These are phyloP conservation scores for Neocallimastix lanati DNA, from an alignment of 192 early-diverging fungal species.

Conservation along the genomic window DNA sequence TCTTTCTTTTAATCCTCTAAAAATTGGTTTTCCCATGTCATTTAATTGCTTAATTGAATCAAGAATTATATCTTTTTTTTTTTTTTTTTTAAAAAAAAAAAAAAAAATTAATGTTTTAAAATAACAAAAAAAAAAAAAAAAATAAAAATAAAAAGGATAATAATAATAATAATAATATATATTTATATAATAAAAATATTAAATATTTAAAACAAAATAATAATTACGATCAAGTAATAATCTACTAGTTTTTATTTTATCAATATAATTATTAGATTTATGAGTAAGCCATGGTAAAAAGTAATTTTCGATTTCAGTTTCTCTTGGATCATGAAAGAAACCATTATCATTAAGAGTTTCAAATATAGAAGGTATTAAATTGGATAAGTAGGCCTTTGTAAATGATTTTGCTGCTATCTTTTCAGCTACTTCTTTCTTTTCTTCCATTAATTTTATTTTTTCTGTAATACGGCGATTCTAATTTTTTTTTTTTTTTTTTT, in stretches of 20 bases:
- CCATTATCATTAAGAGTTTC: constrained; percentile 26
- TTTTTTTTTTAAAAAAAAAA: too few species aligned
- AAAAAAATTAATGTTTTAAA: too few species aligned
- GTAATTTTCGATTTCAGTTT: constrained; percentile 29
- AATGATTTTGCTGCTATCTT: constrained; percentile 39
- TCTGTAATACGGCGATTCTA: constrained; percentile 29
- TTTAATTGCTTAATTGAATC: not conserved
- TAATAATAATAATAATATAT: too few species aligned
- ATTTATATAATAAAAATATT: too few species aligned
- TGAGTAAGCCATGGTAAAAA: constrained; percentile 35
- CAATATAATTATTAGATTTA: constrained; percentile 5
- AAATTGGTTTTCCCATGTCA: not conserved
- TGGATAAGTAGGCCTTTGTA: constrained; percentile 30
- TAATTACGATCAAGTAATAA: not conserved
- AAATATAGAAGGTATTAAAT: constrained; percentile 31
- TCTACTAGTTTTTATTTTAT: not conserved
- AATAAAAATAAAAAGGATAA: not conserved
- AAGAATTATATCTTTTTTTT: not conserved
- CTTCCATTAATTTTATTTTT: constrained; percentile 22
- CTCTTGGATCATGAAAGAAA: constrained; percentile 38
- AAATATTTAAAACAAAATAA: too few species aligned
- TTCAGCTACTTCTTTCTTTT: constrained; percentile 36
- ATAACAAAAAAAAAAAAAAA: not conserved
- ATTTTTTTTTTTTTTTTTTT: too few species aligned
- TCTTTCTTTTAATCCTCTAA: not conserved